Evolutionary conservation across 1,284 basidiomycete genomes (phyloP), one percentile per base, ranked within the genome.

Genomic region (Trametes pubescens): DNA sequence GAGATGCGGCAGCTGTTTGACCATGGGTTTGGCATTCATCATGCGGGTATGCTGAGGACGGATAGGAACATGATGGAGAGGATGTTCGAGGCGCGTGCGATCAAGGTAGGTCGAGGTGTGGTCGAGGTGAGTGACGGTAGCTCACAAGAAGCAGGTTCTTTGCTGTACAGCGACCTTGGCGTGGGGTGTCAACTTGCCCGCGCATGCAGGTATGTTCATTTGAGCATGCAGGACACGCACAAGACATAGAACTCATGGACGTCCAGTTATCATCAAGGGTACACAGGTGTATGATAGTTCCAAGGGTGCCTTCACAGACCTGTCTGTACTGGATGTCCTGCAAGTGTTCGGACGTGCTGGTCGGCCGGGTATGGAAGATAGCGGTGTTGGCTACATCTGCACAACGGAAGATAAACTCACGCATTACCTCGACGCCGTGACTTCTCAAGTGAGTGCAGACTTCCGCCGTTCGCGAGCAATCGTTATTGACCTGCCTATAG

Each of bases 131-230:
- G 38, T 16, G 43, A 60, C 35, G 32, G 4, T 21, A 5, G 9
- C 21, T 71, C 46, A 75, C 21, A 16, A 5, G n/a, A 7, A 10
- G 18, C 26, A 98, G 93, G 95, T 99, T 53, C 83, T 99, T 11
- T 99, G 95, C 78, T 99, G 98, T 81, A 99, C 98, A 2, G 95
- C 98, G 2, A 99, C 98, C 0, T 84, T 99, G 37, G 98, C 98
- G 0, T 99, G 98, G 98, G 98, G 98, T 82, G 98, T 99, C 72
- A 99, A 99, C 77, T 81, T 99, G 72, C 98, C 98, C 44, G 98
- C 98, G 5, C 98, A 99, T 79, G 98, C 98, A 61, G 95, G 92
- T 92, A 67, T 65, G 80, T 73, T 21, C n/a, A 2, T 29, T 10
- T 43, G n/a, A 14, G 54, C 22, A 60, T 40, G 51, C 22, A 48